Conservation (phyloP, 805 yeast genomes). For the Kluyveromyces lactis region DNA sequence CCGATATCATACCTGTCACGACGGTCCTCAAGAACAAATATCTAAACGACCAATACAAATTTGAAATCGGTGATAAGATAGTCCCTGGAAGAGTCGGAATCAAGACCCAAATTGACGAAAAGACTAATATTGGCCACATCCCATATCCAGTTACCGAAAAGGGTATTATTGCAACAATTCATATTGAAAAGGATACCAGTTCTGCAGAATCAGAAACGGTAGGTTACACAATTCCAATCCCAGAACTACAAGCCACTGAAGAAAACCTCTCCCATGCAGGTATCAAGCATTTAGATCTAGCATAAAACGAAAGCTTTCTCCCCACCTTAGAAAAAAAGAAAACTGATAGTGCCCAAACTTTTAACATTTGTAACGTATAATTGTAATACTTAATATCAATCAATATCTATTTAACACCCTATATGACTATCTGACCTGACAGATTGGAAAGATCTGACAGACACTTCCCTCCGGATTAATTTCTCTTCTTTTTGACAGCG, state of each 20-base stretch:
- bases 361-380: too few species aligned
- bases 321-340: too few species aligned
- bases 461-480: too few species aligned
- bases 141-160: slow-evolving; percentile 49
- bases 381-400: too few species aligned
- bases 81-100: slow-evolving; percentile 24
- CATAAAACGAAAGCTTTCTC: neutral
- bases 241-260: slow-evolving; percentile 37
- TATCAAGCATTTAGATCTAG: slow-evolving; percentile 17
- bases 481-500: too few species aligned
- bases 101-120: slow-evolving; percentile 38
- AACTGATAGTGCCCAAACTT: too few species aligned
- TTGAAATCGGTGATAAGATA: slow-evolving; percentile 13
- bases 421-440: too few species aligned
- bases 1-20: slow-evolving; percentile 51
- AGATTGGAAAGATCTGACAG: too few species aligned
- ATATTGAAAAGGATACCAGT: slow-evolving; percentile 56
- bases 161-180: slow-evolving; percentile 60
- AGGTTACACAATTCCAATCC: slow-evolving; percentile 65
- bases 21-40: slow-evolving; percentile 26
- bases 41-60: slow-evolving; percentile 8
- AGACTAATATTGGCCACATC: slow-evolving; percentile 16
- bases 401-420: too few species aligned
- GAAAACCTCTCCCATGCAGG: slow-evolving; percentile 20
- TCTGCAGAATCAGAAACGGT: slow-evolving; percentile 44